phyloP scores from a whole-genome alignment of 1,139 yeast genomes.

The Candida sojae region DNA sequence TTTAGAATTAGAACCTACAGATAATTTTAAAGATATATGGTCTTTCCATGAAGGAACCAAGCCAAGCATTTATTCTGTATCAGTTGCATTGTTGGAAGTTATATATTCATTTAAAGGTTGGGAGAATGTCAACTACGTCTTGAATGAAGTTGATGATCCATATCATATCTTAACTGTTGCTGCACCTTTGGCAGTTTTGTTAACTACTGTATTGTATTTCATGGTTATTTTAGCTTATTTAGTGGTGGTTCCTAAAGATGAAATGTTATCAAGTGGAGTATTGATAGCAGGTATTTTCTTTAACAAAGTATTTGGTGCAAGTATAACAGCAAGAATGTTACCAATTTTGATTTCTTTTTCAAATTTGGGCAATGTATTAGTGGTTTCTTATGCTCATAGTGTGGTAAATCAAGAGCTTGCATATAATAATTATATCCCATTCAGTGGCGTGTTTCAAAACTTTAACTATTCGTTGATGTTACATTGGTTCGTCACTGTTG shows the following conservation, averaged over 20 bases:
- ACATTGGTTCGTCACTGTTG: conserved; percentile 51
- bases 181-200: conserved; percentile 67
- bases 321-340: conserved; percentile 60
- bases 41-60: conserved; percentile 19
- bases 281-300: conserved; percentile 76
- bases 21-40: conserved; percentile 33
- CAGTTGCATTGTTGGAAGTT: conserved; percentile 45
- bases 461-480: conserved; percentile 45
- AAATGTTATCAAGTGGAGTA: conserved; percentile 61
- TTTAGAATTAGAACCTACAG: conserved; percentile 25
- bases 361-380: conserved; percentile 76
- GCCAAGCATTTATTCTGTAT: conserved; percentile 31
- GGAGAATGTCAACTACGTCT: conserved; percentile 50
- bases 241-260: conserved; percentile 71
- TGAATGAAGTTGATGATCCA: conserved; percentile 53
- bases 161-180: conserved; percentile 66
- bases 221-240: conserved; percentile 72
- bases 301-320: conserved; percentile 68
- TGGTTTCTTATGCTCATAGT: conserved; percentile 78
- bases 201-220: conserved; percentile 63
- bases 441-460: conserved; percentile 56
- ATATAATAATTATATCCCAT: conserved; percentile 71
- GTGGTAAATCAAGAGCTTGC: conserved; percentile 77
- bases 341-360: conserved; percentile 75
- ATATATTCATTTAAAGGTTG: conserved; percentile 44